Percentiles rank a stretch among this genome's conserved stretches.
These are phyloP conservation scores for sunflower (Helianthus annuus) DNA, from an alignment of 129 eudicot species.

Conservation along the genomic window HanXRQr2.0-SUNRISE NC_035447.2:7172401-7172900, in stretches of 20 bases:
- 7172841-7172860: too few species aligned
- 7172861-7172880: too few species aligned
- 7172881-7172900: too few species aligned
- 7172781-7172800: too few species aligned
- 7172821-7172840: too few species aligned
- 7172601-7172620: conserved; percentile 53
- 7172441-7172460: conserved; percentile 15
- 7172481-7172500: conserved; percentile 31
- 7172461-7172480: conserved; percentile 19
- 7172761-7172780: too few species aligned
- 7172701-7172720: too few species aligned
- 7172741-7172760: too few species aligned
- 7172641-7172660: background rate
- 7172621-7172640: conserved; percentile 55
- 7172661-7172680: too few species aligned
- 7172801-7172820: too few species aligned
- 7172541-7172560: background rate
- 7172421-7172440: conserved; percentile 13
- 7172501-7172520: conserved; percentile 28
- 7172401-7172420: conserved; percentile 28
- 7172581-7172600: conserved; percentile 20
- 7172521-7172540: conserved; percentile 15
- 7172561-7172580: conserved; percentile 21
- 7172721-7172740: too few species aligned
- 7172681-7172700: too few species aligned